Conservation (phyloP, 2,329 filamentous ascomycete species). For the Cordyceps sp. region DNA sequence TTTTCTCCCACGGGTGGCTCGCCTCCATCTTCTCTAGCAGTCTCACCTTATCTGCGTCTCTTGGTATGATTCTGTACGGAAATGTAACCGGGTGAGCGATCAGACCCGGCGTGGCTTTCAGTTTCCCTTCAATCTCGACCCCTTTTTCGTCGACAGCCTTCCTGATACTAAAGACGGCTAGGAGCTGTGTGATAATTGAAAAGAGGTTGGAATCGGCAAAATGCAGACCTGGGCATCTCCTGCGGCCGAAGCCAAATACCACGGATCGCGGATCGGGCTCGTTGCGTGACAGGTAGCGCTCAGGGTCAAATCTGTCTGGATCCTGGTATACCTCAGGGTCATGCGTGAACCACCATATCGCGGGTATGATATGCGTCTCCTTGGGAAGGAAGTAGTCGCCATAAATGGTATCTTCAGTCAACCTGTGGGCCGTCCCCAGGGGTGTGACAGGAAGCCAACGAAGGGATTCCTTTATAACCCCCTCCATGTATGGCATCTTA, state of each 20-base stretch:
- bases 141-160: constrained; percentile 15
- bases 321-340: constrained; percentile 48
- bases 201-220: constrained; percentile 16
- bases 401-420: constrained; percentile 12
- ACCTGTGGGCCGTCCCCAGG: constrained; percentile 19
- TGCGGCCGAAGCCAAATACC: constrained; percentile 19
- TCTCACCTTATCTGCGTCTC: background rate
- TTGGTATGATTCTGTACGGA: background rate
- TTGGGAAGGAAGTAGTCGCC: constrained; percentile 11
- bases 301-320: constrained; percentile 15
- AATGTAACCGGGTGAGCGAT: background rate
- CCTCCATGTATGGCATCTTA: constrained; percentile 23
- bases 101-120: constrained; percentile 1
- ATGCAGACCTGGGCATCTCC: constrained; percentile 16
- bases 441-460: constrained; percentile 16
- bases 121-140: constrained; percentile 11
- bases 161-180: constrained; percentile 18
- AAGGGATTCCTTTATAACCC: constrained; percentile 12
- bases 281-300: constrained; percentile 13
- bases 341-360: constrained; percentile 29
- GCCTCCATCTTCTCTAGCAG: constrained; percentile 1
- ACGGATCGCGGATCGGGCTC: constrained; percentile 11
- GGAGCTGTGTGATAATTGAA: constrained; percentile 18
- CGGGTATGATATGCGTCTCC: constrained; percentile 8
- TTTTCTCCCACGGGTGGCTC: constrained; percentile 3